Evolutionary conservation across 192 early-diverging fungal species (phyloP).

Genomic region (Backusella circina): DNA sequence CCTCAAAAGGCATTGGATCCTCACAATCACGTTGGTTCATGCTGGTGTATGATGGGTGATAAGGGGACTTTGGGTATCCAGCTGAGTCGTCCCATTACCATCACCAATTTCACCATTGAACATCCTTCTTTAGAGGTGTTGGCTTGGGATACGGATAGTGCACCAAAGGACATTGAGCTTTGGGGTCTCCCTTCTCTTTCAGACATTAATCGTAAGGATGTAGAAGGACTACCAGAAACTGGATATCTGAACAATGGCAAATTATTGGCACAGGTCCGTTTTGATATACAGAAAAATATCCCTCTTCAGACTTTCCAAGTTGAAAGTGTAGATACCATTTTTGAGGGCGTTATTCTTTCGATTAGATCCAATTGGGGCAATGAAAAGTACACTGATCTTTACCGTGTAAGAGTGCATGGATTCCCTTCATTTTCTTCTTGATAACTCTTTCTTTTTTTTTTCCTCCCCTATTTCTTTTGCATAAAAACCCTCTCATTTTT

Average conservation of each 20-base stretch:
- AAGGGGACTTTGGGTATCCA: slow-evolving; percentile 60
- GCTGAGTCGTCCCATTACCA: slow-evolving; percentile 51
- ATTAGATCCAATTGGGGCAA: slow-evolving; percentile 72
- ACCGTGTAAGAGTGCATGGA: slow-evolving; percentile 73
- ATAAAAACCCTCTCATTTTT: background rate
- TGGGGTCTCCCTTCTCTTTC: slow-evolving; percentile 41
- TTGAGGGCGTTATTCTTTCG: slow-evolving; percentile 53
- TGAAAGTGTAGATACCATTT: slow-evolving; percentile 1
- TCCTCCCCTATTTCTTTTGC: background rate
- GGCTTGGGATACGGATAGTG: slow-evolving; percentile 55
- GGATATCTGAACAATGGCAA: background rate
- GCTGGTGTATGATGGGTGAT: slow-evolving; percentile 70
- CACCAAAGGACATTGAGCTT: slow-evolving; percentile 62
- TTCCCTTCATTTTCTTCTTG: background rate
- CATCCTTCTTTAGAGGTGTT: slow-evolving; percentile 54
- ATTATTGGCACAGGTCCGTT: slow-evolving; percentile 33
- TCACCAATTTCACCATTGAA: slow-evolving; percentile 64
- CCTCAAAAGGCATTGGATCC: slow-evolving; percentile 42
- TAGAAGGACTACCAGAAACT: background rate
- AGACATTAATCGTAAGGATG: background rate
- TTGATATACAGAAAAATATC: slow-evolving; percentile 37
- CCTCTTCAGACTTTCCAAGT: slow-evolving; percentile 46
- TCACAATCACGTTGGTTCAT: slow-evolving; percentile 59
- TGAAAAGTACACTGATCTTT: slow-evolving; percentile 66
- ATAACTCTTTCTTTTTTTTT: background rate